Percentiles rank a stretch among this genome's conserved stretches.
These are phyloP conservation scores for Gonium pectorale DNA, from an alignment of 139 green algal species.

Conservation along the genomic window DNA sequence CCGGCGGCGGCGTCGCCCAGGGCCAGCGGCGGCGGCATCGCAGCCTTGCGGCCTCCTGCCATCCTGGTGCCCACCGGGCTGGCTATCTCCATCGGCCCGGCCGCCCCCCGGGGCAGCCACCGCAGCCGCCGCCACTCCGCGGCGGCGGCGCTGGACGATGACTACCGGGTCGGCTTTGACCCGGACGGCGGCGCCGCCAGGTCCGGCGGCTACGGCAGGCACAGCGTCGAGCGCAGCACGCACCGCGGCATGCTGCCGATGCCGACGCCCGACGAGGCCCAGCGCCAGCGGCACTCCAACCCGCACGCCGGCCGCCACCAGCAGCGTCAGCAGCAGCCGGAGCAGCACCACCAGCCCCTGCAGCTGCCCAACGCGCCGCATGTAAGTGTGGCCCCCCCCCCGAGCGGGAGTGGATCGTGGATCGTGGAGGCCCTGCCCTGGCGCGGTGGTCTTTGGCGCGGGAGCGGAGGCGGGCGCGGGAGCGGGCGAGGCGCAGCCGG, in stretches of 20 bases:
- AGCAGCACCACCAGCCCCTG: neutral
- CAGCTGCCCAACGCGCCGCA: neutral
- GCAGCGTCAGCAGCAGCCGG: neutral
- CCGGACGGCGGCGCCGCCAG: neutral
- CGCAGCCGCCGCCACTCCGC: neutral
- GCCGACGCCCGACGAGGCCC: neutral
- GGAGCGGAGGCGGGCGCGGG: no score
- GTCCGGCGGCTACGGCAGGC: neutral
- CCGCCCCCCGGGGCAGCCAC: neutral
- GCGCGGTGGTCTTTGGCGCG: no score
- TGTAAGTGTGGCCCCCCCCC: no score
- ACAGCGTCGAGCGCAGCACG: neutral
- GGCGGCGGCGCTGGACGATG: neutral
- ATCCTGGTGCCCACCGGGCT: neutral
- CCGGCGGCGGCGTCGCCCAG: no score
- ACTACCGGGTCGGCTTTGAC: neutral
- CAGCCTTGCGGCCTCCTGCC: neutral
- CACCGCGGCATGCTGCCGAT: neutral
- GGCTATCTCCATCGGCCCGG: no score
- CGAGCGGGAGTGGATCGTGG: no score
- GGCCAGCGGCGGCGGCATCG: no score
- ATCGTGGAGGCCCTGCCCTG: no score
- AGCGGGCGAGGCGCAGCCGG: no score
- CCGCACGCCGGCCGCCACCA: neutral
- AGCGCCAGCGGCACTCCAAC: neutral